A percentile compares a stretch with the other conserved stretches of the same genome.
These are phyloP conservation scores for Candida loeiensis DNA, from an alignment of 805 yeast genomes.

Conservation along the genomic window DNA sequence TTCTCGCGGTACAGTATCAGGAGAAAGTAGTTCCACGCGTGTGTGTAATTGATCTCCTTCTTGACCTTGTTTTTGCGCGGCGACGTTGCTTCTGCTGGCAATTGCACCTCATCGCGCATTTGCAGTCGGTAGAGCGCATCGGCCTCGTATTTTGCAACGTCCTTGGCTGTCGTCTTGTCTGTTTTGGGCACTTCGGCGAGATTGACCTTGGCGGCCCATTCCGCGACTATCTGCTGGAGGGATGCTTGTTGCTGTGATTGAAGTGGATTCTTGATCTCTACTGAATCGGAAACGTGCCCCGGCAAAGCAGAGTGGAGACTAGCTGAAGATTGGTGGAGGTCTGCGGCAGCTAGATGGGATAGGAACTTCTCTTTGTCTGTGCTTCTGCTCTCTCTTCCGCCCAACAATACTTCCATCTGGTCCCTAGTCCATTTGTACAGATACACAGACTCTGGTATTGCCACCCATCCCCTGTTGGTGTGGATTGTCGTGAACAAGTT, in stretches of 20 bases:
- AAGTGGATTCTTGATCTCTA: too few species aligned
- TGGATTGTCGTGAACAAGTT: constrained; percentile 15
- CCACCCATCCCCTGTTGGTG: constrained; percentile 23
- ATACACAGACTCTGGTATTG: constrained; percentile 17
- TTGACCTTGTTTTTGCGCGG: constrained; percentile 6
- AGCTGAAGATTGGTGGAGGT: too few species aligned
- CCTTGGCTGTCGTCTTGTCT: constrained; percentile 13
- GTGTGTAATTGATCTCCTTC: constrained; percentile 19
- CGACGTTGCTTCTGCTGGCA: neutral
- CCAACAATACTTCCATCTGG: neutral
- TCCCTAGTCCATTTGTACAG: constrained; percentile 21
- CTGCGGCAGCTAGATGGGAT: too few species aligned
- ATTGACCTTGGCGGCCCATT: constrained; percentile 17
- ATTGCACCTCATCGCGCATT: constrained; percentile 18
- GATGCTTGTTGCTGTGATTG: neutral
- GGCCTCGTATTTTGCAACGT: constrained; percentile 14
- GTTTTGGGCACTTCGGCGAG: constrained; percentile 3
- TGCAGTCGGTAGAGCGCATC: constrained; percentile 22
- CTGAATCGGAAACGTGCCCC: too few species aligned
- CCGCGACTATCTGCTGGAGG: neutral
- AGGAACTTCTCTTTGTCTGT: neutral
- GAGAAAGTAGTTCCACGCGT: constrained; percentile 37
- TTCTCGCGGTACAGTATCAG: constrained; percentile 13
- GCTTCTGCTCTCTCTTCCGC: neutral
- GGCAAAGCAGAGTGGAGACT: too few species aligned